Evolutionary conservation across 495 filamentous ascomycete species (phyloP), one percentile per base, ranked within the genome.

Genomic region (Aspergillus ellipticus): DNA sequence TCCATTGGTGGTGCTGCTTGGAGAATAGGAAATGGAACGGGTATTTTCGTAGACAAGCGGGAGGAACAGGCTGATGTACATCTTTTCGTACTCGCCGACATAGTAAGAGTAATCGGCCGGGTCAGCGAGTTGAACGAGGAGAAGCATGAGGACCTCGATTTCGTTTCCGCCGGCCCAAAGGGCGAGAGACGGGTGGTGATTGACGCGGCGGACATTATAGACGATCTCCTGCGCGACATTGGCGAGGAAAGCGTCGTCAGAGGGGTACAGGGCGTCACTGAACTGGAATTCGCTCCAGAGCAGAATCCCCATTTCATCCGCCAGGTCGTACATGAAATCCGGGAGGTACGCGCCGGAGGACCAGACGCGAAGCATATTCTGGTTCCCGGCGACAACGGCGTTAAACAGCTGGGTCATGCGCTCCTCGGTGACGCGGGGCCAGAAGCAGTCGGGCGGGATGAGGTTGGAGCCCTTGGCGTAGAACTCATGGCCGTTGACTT

Each of bases 341-440:
- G 82, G 83, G 13, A 79, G 72, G 57, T 88, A 89, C 2, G 81
- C 79, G 16, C 85, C 83, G 10, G 79, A 82, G 2, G 83, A 73
- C 85, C 85, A 89, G 10, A 87, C 80, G 1, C 85, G 80, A 4
- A 89, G 76, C 85, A 89, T 87, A 61, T 89, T 89, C 63, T 86
- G 83, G 52, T 86, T 83, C 4, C 79, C 84, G 7, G 71, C 79
- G 3, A 81, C 67, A 2, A 80, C 80, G 0, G 81, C 77, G 45
- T 81, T 68, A 53, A 88, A 84, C 8, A 87, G 62, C 33, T 77
- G 74, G 28, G 74, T 66, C 63, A 87, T 81, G 33, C 70, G 75
- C 0, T 65, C 65, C 35, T 76, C 68, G 0, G 83, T 86, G 6
- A 86, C 82, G 9, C 83, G 73, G 0, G 84, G 79, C 85, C 84